Conservation (phyloP, 2,329 filamentous ascomycete species). For the Paramyrothecium sp. region DNA sequence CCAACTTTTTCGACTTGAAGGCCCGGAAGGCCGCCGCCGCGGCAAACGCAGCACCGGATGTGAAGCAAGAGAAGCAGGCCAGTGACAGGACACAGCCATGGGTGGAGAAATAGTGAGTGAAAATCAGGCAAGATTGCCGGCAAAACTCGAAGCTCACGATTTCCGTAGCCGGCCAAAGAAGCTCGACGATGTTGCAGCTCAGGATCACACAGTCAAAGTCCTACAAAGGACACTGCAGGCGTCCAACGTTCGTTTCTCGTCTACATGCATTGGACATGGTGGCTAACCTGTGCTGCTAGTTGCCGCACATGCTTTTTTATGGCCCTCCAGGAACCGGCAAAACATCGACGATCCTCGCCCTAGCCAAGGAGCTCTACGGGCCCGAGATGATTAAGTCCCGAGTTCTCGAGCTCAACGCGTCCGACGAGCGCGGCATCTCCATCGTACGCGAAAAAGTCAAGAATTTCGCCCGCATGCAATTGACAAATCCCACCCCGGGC, state of each 20-base stretch:
- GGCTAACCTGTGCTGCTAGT: constrained; percentile 33
- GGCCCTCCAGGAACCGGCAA: constrained; percentile 97
- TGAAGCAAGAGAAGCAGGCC: constrained; percentile 62
- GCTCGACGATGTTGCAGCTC: constrained; percentile 90
- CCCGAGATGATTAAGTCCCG: constrained; percentile 89
- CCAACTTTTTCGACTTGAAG: constrained; percentile 94
- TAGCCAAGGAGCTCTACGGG: constrained; percentile 96
- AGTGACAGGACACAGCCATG: constrained; percentile 76
- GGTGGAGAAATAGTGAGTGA: constrained; percentile 88
- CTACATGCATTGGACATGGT: neutral
- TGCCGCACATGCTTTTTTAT: constrained; percentile 99
- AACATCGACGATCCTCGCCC: constrained; percentile 93
- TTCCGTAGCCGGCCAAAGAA: constrained; percentile 79
- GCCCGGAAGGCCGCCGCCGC: constrained; percentile 79
- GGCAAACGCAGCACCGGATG: constrained; percentile 58
- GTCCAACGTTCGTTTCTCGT: constrained; percentile 65
- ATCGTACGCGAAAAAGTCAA: constrained; percentile 99
- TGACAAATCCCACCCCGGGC: constrained; percentile 74
- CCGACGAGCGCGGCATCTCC: constrained; percentile 94
- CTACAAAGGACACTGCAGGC: constrained; percentile 91
- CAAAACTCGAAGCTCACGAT: constrained; percentile 22
- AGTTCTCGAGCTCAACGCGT: constrained; percentile 98
- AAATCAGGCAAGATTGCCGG: neutral
- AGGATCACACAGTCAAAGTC: constrained; percentile 94
- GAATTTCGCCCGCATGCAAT: constrained; percentile 93